A percentile compares a stretch with the other conserved stretches of the same genome.
phyloP scores from a whole-genome alignment of 495 filamentous ascomycete genomes.

The Talaromyces ruber region DNA sequence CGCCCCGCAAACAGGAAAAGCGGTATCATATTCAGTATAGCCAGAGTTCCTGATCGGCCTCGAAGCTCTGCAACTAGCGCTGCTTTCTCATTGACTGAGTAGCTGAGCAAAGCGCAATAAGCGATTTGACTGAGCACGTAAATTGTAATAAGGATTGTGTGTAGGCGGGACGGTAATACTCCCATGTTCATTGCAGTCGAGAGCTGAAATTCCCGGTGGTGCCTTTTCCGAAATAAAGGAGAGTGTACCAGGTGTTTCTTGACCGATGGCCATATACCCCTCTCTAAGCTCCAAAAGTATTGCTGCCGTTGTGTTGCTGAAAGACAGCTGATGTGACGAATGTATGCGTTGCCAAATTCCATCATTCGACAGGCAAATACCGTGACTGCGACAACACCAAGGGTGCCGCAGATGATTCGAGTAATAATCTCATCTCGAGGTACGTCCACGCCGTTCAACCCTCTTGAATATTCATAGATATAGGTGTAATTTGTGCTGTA shows the following conservation, averaged over 20 bases:
- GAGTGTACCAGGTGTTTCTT: constrained; percentile 80
- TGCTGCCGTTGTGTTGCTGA: constrained; percentile 39
- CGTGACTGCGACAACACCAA: constrained; percentile 39
- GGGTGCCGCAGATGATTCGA: constrained; percentile 34
- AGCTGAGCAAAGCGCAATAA: constrained; percentile 70
- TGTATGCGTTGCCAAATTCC: constrained; percentile 54
- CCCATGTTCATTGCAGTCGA: constrained; percentile 80
- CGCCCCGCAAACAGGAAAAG: constrained; percentile 80
- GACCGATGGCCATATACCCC: constrained; percentile 57
- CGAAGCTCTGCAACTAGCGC: constrained; percentile 60
- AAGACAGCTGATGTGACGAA: constrained; percentile 66
- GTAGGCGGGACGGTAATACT: constrained; percentile 79
- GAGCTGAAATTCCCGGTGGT: constrained; percentile 84
- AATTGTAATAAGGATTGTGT: constrained; percentile 61
- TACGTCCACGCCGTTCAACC: constrained; percentile 33
- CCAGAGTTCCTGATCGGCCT: constrained; percentile 75
- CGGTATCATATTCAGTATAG: constrained; percentile 85
- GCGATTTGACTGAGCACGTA: constrained; percentile 72
- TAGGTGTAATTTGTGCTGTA: constrained; percentile 32
- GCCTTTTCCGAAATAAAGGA: constrained; percentile 71
- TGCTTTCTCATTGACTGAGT: constrained; percentile 38
- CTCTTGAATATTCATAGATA: constrained; percentile 35
- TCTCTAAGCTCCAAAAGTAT: constrained; percentile 55
- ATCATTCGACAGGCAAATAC: constrained; percentile 49
- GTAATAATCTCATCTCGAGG: constrained; percentile 34